Evolutionary conservation across 768 basidiomycete genomes (phyloP).

Genomic region (Tulasnella sp.): DNA sequence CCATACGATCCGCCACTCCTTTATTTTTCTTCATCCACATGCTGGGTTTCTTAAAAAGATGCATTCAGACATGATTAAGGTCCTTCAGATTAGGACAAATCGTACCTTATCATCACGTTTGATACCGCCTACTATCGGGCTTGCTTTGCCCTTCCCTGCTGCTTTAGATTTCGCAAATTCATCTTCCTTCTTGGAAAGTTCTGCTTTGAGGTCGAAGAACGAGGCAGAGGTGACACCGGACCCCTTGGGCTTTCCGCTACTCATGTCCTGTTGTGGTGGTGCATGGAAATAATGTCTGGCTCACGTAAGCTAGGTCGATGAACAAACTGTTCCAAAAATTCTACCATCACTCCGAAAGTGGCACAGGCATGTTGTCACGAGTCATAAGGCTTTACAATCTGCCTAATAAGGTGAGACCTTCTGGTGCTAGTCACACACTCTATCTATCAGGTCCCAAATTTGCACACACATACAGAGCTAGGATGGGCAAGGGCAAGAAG

Average conservation of each 20-base stretch:
- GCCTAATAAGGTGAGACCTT: too few relatives aligned
- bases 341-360: too few relatives aligned
- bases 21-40: slow-evolving; percentile 67
- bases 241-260: too few relatives aligned
- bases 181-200: slow-evolving; percentile 40
- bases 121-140: slow-evolving; percentile 44
- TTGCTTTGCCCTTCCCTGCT: slow-evolving; percentile 32
- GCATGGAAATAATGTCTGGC: too few relatives aligned
- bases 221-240: slow-evolving; percentile 60
- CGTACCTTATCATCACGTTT: slow-evolving; percentile 59
- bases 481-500: slow-evolving; percentile 7
- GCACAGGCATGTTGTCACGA: too few relatives aligned
- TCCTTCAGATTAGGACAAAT: slow-evolving; percentile 1
- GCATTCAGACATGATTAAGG: neutral
- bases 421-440: too few relatives aligned
- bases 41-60: slow-evolving; percentile 49
- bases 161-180: slow-evolving; percentile 53
- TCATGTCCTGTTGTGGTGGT: too few relatives aligned
- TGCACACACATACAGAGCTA: too few relatives aligned
- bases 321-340: too few relatives aligned
- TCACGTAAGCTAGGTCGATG: too few relatives aligned
- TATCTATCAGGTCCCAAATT: too few relatives aligned
- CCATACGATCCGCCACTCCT: slow-evolving; percentile 50
- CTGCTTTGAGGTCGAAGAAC: slow-evolving; percentile 68
- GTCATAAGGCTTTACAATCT: too few relatives aligned